Evolutionary conservation across 352 stramenopile species (phyloP).

Genomic region (Phytophthora meadii): DNA sequence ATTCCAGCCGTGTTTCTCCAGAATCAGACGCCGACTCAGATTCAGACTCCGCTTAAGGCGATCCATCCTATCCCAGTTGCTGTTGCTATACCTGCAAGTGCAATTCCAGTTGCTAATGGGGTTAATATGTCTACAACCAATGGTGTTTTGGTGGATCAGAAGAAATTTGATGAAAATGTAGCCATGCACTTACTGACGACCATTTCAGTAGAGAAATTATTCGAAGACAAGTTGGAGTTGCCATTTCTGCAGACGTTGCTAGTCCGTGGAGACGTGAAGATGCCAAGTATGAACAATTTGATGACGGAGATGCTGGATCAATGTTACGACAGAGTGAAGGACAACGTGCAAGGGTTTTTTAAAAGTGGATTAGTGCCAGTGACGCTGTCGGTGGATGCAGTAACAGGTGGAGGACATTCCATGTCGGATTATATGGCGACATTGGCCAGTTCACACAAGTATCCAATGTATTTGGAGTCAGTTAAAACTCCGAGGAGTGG

Average conservation of each 20-base stretch:
- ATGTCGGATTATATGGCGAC: conserved; percentile 36
- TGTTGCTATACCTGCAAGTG: conserved; percentile 4
- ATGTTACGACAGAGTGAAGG: conserved; percentile 36
- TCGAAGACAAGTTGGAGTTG: conserved; percentile 14
- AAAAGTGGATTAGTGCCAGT: conserved; percentile 33
- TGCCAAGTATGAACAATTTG: conserved; percentile 29
- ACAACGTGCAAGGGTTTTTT: conserved; percentile 31
- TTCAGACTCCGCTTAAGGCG: conserved; percentile 21
- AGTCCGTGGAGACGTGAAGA: not conserved
- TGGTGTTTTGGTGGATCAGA: conserved; percentile 3
- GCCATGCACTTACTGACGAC: conserved; percentile 49
- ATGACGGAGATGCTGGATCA: conserved; percentile 42
- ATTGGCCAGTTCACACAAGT: conserved; percentile 28
- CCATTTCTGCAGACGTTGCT: conserved; percentile 22
- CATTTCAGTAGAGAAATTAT: conserved; percentile 22
- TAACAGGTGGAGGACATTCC: conserved; percentile 2
- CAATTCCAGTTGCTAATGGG: not conserved
- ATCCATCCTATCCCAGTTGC: conserved; percentile 24
- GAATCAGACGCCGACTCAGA: conserved; percentile 17
- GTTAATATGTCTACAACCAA: not conserved
- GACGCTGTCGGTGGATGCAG: conserved; percentile 29
- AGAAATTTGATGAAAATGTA: conserved; percentile 33
- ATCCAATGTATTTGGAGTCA: conserved; percentile 39
- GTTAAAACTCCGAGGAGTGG: conserved; percentile 18
- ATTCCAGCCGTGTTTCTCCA: conserved; percentile 5